Conservation (phyloP, 129 eudicot species). For the Heracleum sosnowskyi region DNA sequence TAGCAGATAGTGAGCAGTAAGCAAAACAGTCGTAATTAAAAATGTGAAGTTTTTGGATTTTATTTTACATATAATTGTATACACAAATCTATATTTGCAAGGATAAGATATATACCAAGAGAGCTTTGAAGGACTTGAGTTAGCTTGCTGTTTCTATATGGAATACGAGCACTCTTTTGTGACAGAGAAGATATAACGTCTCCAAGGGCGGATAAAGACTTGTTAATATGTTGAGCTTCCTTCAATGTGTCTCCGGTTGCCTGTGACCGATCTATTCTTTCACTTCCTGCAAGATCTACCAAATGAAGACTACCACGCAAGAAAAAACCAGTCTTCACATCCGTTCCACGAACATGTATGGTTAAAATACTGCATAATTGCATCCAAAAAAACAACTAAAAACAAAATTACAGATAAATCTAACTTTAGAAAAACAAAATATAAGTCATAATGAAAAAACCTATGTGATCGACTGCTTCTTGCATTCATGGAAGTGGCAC, state of each 20-base stretch:
- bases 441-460: slow-evolving; percentile 21
- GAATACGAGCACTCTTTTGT: slow-evolving; percentile 72
- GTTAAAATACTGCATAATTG: slow-evolving; percentile 49
- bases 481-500: slow-evolving; percentile 66
- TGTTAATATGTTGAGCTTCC: slow-evolving; percentile 97
- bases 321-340: slow-evolving; percentile 56
- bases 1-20: neutral
- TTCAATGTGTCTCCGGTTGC: slow-evolving; percentile 81
- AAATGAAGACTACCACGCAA: slow-evolving; percentile 75
- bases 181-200: slow-evolving; percentile 83
- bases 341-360: slow-evolving; percentile 70
- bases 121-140: slow-evolving; percentile 97
- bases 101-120: slow-evolving; percentile 42
- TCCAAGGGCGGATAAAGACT: slow-evolving; percentile 93
- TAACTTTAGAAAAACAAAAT: neutral
- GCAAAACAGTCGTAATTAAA: neutral
- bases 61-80: neutral
- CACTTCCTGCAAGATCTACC: slow-evolving; percentile 98
- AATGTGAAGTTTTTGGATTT: neutral
- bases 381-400: neutral
- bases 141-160: slow-evolving; percentile 96
- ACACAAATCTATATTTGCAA: neutral
- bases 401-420: neutral
- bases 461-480: slow-evolving; percentile 98
- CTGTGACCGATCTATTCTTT: slow-evolving; percentile 87